Percentiles rank a stretch among this genome's conserved stretches.
Conservation (phyloP, 2,329 filamentous ascomycete species). For the Pseudogymnoascus sp. region DNA sequence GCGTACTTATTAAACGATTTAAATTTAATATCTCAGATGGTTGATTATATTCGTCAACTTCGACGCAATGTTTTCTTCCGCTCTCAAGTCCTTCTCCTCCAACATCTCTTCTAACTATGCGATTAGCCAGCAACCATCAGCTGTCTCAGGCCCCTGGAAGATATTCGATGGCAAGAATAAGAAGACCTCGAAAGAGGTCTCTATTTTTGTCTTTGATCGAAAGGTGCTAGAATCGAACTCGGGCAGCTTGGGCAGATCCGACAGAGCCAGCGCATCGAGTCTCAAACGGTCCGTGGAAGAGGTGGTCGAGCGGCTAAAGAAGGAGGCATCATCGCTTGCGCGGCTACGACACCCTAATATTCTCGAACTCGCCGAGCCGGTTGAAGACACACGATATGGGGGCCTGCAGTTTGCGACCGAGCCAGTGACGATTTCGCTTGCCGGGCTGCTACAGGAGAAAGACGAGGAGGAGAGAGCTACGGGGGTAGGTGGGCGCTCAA, state of each 20-base stretch:
- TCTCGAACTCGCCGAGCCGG: conserved; percentile 84
- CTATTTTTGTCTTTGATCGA: conserved; percentile 89
- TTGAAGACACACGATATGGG: conserved; percentile 86
- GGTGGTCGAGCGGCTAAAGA: conserved; percentile 81
- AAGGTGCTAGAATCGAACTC: conserved; percentile 69
- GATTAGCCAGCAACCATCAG: conserved; percentile 64
- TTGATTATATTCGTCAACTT: conserved; percentile 2
- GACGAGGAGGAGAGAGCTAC: conserved; percentile 71
- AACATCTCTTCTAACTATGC: conserved; percentile 92
- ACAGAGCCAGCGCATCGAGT: conserved; percentile 44
- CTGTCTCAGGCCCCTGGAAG: conserved; percentile 86
- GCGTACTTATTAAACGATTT: neutral
- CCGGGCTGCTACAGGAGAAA: conserved; percentile 74
- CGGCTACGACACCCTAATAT: conserved; percentile 85
- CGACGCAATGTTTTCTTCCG: conserved; percentile 76
- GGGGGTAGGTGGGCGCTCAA: conserved; percentile 59
- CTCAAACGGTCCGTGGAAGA: conserved; percentile 80
- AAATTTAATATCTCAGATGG: neutral
- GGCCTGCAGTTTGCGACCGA: conserved; percentile 96
- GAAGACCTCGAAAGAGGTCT: conserved; percentile 78
- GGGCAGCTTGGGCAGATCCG: conserved; percentile 49
- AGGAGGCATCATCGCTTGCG: conserved; percentile 82
- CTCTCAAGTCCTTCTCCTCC: conserved; percentile 84
- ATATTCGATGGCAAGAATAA: conserved; percentile 98
- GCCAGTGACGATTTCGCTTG: conserved; percentile 78